Evolutionary conservation across 768 basidiomycete species (phyloP).

Genomic region (Boletus bicolor): DNA sequence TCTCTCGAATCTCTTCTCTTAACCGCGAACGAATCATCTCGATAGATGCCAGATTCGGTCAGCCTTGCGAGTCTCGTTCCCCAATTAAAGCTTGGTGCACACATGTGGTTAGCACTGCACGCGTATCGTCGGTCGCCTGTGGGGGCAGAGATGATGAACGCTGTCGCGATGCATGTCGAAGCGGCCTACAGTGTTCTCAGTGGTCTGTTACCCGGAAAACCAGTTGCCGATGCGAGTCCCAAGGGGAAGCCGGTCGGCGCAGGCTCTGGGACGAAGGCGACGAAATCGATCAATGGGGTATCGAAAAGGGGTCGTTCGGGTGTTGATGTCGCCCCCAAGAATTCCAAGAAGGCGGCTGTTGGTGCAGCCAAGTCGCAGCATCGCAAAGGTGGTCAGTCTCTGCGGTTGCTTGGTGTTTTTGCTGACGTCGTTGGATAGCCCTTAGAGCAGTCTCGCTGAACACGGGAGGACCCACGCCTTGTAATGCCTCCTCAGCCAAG

Average conservation of each 20-base stretch:
- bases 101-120: constrained; percentile 71
- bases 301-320: constrained; percentile 40
- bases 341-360: constrained; percentile 6
- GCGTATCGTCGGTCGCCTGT: constrained; percentile 53
- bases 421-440: constrained; percentile 3
- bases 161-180: constrained; percentile 51
- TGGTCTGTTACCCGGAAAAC: constrained; percentile 30
- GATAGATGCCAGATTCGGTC: constrained; percentile 33
- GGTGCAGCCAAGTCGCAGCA: constrained; percentile 46
- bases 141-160: constrained; percentile 36
- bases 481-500: not conserved
- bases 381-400: constrained; percentile 35
- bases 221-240: constrained; percentile 9
- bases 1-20: not conserved
- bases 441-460: constrained; percentile 19
- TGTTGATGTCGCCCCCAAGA: not conserved
- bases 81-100: constrained; percentile 53
- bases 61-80: constrained; percentile 26
- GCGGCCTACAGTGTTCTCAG: constrained; percentile 51
- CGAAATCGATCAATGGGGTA: not conserved
- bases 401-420: not conserved
- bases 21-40: not conserved
- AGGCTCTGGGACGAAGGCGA: constrained; percentile 12
- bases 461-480: constrained; percentile 4
- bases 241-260: constrained; percentile 23